A percentile compares a stretch with the other conserved stretches of the same genome.
Conservation (phyloP, 805 yeast genomes). For the Metschnikowia proteae region DNA sequence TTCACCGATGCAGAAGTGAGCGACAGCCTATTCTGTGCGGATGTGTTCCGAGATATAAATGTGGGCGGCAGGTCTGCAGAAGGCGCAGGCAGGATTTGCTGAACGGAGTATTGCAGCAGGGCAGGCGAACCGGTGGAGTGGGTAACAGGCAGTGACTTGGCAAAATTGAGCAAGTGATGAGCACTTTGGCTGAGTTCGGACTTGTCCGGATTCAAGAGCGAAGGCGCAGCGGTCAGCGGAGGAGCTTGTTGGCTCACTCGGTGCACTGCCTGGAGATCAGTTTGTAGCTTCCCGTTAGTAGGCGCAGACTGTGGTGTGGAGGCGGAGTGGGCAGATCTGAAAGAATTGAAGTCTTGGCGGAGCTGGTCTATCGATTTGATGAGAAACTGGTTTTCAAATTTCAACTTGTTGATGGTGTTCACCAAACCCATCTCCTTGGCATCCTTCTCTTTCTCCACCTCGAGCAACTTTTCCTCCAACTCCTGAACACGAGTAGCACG, state of each 20-base stretch:
- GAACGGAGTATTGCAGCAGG: slow-evolving; percentile 37
- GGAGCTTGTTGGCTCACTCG: neutral
- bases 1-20: neutral
- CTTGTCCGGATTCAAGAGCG: slow-evolving; percentile 9
- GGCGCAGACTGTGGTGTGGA: slow-evolving; percentile 7
- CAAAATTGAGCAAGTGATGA: slow-evolving; percentile 18
- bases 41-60: neutral
- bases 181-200: slow-evolving; percentile 18
- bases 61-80: slow-evolving; percentile 42
- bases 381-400: slow-evolving; percentile 43
- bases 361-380: slow-evolving; percentile 42
- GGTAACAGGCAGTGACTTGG: slow-evolving; percentile 18
- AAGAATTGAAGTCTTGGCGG: slow-evolving; percentile 28
- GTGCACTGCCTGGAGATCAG: neutral
- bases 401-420: slow-evolving; percentile 48
- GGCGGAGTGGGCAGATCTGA: slow-evolving; percentile 10
- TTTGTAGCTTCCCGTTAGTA: neutral
- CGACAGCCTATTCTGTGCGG: neutral
- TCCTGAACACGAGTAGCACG: slow-evolving; percentile 79
- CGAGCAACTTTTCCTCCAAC: slow-evolving; percentile 64
- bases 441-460: slow-evolving; percentile 64
- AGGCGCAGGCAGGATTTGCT: slow-evolving; percentile 53
- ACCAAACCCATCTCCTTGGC: slow-evolving; percentile 52
- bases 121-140: slow-evolving; percentile 16
- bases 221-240: neutral